Evolutionary conservation across 306 rosid species (phyloP), one percentile per base, ranked within the genome.

Genomic region (Senna tora): DNA sequence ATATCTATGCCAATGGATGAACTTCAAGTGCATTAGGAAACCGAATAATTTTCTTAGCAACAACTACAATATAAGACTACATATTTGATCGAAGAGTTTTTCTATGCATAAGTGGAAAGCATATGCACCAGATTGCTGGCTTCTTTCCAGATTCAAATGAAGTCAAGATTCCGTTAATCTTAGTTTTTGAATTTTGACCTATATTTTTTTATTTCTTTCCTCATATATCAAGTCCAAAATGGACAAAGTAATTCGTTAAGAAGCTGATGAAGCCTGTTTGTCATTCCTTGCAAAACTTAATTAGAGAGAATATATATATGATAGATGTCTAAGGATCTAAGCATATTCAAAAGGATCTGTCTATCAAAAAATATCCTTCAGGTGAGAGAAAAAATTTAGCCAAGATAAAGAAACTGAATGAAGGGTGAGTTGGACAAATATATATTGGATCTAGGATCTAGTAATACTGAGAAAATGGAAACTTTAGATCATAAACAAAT

Each of bases 381-480:
- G 45, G 52, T 63, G 39, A 49, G 45, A 9, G 19, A 71, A 43
- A 41, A 63, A 34, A 43, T 34, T 20, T 49, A 42, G 17, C 30
- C 59, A 36, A 49, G 7, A 10, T 13, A 54, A 39, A 69, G 32
- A 61, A 43, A 25, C 3, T 25, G 30, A 59, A 16, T n/a, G 34
- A 43, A 10, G 16, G 30, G 21, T 51, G 41, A 9, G 47, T n/a
- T 43, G 77, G n/a, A 70, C 9, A 20, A 42, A 32, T 32, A 21
- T 19, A 20, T 34, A 34, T 77, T 55, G 55, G 17, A 45, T 39
- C 68, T 45, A 25, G 76, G 42, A 43, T 46, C 71, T 47, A 43
- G 30, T 28, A 17, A 16, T 46, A 41, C 43, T 46, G 25, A 46
- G 42, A 32, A 45, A 65, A n/a, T 28, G 17, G 22, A 66, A 28